phyloP scores from a whole-genome alignment of 495 filamentous ascomycete genomes.

The Aspergillus kassunensis region DNA sequence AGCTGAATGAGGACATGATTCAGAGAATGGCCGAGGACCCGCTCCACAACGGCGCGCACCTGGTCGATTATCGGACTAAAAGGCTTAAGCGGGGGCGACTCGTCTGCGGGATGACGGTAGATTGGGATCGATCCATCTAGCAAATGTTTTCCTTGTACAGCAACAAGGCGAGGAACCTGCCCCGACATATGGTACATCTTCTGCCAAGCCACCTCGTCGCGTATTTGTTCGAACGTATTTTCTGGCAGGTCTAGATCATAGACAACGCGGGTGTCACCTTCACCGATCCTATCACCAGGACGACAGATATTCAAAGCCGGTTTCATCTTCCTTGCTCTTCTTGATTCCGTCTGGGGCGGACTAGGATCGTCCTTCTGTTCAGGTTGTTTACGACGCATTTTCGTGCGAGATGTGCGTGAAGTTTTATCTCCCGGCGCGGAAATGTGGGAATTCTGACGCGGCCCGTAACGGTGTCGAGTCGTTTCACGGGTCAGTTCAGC shows the following conservation, averaged over 20 bases:
- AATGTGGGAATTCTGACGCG: slow-evolving; percentile 6
- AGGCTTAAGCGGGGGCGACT: slow-evolving; percentile 70
- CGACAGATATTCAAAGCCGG: slow-evolving; percentile 15
- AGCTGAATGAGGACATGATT: slow-evolving; percentile 94
- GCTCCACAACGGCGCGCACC: slow-evolving; percentile 64
- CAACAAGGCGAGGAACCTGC: slow-evolving; percentile 89
- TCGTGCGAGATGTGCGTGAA: slow-evolving; percentile 25
- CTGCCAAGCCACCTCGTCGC: slow-evolving; percentile 79
- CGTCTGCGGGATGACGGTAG: slow-evolving; percentile 91
- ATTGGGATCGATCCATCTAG: slow-evolving; percentile 78
- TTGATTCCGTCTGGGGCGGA: slow-evolving; percentile 5
- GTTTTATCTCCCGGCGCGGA: slow-evolving; percentile 17
- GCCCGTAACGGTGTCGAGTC: slow-evolving; percentile 14
- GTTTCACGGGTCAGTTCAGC: slow-evolving; percentile 14
- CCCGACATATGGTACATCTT: slow-evolving; percentile 90
- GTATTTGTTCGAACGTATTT: slow-evolving; percentile 66
- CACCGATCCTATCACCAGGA: slow-evolving; percentile 51
- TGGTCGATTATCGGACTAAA: slow-evolving; percentile 69
- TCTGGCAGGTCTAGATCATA: slow-evolving; percentile 56
- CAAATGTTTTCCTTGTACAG: slow-evolving; percentile 72
- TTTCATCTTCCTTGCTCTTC: slow-evolving; percentile 13
- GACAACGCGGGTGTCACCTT: slow-evolving; percentile 78
- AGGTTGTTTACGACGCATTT: slow-evolving; percentile 30
- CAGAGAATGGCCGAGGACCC: slow-evolving; percentile 69
- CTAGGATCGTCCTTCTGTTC: slow-evolving; percentile 25